These are phyloP conservation scores for Penicillium frequentans DNA, from an alignment of 2,329 filamentous ascomycete genomes.

Conservation along the genomic window DNA sequence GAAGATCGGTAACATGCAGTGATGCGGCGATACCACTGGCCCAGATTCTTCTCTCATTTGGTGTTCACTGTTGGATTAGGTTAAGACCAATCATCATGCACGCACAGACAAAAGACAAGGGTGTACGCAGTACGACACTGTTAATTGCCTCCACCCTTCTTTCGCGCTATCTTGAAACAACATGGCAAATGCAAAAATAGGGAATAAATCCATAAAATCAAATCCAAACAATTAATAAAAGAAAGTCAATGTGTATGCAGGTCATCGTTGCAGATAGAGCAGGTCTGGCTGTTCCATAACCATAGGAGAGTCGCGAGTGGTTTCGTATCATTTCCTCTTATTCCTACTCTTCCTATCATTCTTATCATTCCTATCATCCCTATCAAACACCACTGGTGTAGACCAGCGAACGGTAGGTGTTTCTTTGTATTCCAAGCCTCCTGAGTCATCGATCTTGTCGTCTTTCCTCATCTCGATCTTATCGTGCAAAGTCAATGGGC, in stretches of 20 bases:
- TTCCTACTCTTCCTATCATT: background rate
- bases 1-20: slow-evolving; percentile 15
- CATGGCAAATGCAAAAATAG: background rate
- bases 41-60: background rate
- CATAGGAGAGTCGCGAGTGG: background rate
- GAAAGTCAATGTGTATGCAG: background rate
- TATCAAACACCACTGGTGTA: background rate
- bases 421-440: too few relatives aligned
- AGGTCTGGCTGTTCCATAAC: background rate
- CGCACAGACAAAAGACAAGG: slow-evolving; percentile 14
- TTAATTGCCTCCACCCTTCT: background rate
- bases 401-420: too few relatives aligned
- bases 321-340: background rate
- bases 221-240: background rate
- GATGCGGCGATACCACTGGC: slow-evolving; percentile 11
- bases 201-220: background rate
- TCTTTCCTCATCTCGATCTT: background rate
- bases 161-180: too few relatives aligned
- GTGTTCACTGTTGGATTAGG: slow-evolving; percentile 5
- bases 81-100: slow-evolving; percentile 16
- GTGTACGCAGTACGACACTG: background rate
- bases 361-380: background rate
- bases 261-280: background rate
- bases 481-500: background rate
- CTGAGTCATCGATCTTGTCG: background rate